A percentile compares a stretch with the other conserved stretches of the same genome.
Conservation (phyloP, 371 early-diverging fungal species). For the Batkoa obscura region DNA sequence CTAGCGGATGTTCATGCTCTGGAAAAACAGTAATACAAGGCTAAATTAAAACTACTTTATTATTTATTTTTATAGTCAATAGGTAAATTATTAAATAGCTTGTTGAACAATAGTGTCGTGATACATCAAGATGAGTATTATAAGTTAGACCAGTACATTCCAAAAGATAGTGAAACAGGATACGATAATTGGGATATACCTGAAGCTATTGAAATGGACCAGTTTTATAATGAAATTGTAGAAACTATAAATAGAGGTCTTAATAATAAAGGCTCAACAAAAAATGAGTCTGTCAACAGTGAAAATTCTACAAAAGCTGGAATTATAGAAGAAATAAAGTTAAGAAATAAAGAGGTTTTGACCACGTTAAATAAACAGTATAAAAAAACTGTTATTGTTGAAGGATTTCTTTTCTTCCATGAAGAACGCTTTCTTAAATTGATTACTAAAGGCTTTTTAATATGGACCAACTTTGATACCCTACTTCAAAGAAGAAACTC, state of each 20-base stretch:
- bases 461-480: slow-evolving; percentile 33
- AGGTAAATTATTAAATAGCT: slow-evolving; percentile 30
- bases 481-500: slow-evolving; percentile 42
- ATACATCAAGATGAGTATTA: slow-evolving; percentile 76
- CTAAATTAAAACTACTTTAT: not conserved
- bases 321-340: not conserved
- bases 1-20: slow-evolving; percentile 36
- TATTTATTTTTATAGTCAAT: slow-evolving; percentile 23
- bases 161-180: slow-evolving; percentile 34
- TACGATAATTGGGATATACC: slow-evolving; percentile 75
- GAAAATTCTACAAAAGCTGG: not conserved
- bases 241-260: not conserved
- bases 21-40: slow-evolving; percentile 31
- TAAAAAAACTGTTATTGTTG: slow-evolving; percentile 29
- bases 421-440: slow-evolving; percentile 17
- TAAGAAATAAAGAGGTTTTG: slow-evolving; percentile 10
- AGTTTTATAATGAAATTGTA: slow-evolving; percentile 13
- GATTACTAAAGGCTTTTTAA: slow-evolving; percentile 39
- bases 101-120: slow-evolving; percentile 31
- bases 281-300: slow-evolving; percentile 4
- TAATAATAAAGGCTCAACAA: not conserved
- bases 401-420: slow-evolving; percentile 62
- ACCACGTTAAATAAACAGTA: too few relatives aligned
- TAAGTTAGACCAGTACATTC: slow-evolving; percentile 40
- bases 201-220: slow-evolving; percentile 40